Evolutionary conservation across 169 alveolate genomes (phyloP), one percentile per base, ranked within the genome.

Genomic region (Eimeria maxima): DNA sequence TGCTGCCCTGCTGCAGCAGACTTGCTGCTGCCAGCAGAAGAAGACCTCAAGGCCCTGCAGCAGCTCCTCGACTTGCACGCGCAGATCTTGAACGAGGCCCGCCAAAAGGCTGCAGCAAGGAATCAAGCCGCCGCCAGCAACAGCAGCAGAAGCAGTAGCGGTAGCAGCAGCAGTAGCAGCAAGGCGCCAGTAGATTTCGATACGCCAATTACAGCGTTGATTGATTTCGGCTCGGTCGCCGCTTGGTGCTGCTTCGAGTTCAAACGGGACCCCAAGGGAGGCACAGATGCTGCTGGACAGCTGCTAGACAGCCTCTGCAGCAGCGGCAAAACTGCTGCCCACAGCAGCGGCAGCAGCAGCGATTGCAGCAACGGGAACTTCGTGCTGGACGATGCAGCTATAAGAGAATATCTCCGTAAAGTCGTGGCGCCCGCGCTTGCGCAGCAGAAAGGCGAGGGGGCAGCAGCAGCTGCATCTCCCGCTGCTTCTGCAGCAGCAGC

Each of bases 211-310:
- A 90, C 95, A 24, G 95, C 95, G 5, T 78, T 90, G n/a, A 65
- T 90, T 55, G 95, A 90, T 45, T 90, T 90, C 27, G 95, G 95
- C 7, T 81, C 95, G 7, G 89, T 90, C 16, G 95, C 95, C 20
- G 95, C 95, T 33, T 90, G 95, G 95, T 29, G 80, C 60, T 65
- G 80, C 63, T 90, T 90, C 63, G 95, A 90, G 45, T 53, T 55
- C 42, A 65, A 65, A 33, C 63, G 50, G 45, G 71, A 50, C 16
- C 33, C 42, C 10, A 16, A 50, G 22, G 67, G 50, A 11, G 73
- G 33, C 6, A 18, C 38, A 6, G 71, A 44, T 16, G 6, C 16
- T 8, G 73, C 90, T 4, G 65, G 42, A 3, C 90, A 50, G 90
- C 90, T 81, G 44, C 73, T 50, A 33, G 90, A 90, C 76, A 38